phyloP scores from a whole-genome alignment of 2,329 filamentous ascomycete species.

The Ilyonectria sp. region DNA sequence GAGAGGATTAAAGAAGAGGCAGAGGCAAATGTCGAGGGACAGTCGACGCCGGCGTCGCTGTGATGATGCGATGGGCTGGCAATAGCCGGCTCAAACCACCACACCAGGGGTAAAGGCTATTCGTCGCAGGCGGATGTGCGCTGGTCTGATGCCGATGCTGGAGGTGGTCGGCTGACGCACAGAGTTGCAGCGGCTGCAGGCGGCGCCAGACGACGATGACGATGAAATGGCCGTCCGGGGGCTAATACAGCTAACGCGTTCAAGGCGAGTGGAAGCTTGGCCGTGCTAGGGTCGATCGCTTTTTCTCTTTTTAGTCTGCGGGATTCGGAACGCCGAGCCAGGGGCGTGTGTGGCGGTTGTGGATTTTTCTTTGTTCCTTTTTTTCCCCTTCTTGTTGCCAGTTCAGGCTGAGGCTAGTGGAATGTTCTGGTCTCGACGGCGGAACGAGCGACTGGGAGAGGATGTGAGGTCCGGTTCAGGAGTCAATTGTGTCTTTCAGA shows the following conservation, averaged over 20 bases:
- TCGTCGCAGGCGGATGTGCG: constrained; percentile 4
- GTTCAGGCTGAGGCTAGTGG: constrained; percentile 21
- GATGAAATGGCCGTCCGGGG: constrained; percentile 23
- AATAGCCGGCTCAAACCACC: constrained; percentile 14
- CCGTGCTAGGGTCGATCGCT: constrained; percentile 38
- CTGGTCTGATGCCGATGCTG: constrained; percentile 19
- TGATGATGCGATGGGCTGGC: constrained; percentile 16
- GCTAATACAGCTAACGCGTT: constrained; percentile 10
- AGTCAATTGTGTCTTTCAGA: constrained; percentile 19
- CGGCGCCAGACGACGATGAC: constrained; percentile 23
- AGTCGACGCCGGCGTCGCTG: constrained; percentile 31
- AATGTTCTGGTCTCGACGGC: constrained; percentile 30
- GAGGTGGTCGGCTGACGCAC: constrained; percentile 22
- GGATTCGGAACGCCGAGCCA: constrained; percentile 31
- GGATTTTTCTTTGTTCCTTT: constrained; percentile 30
- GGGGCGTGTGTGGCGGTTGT: constrained; percentile 21
- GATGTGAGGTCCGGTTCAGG: constrained; percentile 1
- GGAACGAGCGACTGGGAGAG: constrained; percentile 27
- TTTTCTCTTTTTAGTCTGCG: constrained; percentile 26
- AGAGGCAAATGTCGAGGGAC: constrained; percentile 7
- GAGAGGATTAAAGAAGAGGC: constrained; percentile 3
- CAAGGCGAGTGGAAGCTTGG: constrained; percentile 28
- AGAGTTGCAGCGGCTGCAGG: constrained; percentile 21
- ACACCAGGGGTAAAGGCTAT: constrained; percentile 14
- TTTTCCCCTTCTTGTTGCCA: constrained; percentile 16